Evolutionary conservation across 176 grass and related monocot genomes (phyloP), one percentile per base, ranked within the genome.

Genomic region (Tuctoria greenei): DNA sequence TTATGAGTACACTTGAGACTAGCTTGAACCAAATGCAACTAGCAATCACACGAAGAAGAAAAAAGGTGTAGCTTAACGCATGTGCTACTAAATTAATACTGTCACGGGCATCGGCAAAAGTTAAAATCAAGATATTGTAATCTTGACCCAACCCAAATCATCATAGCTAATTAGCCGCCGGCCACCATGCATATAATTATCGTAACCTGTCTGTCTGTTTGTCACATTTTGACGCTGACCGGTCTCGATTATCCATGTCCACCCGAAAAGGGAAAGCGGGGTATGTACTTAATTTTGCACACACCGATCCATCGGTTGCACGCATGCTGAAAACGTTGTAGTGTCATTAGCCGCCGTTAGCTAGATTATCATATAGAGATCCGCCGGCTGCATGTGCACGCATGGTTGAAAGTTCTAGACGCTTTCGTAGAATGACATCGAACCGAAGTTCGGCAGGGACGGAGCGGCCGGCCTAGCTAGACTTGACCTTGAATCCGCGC

Each of bases 401-500:
- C 23, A 58, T 13, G 23, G 23, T 26, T 58, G 23, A 58, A 58
- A 26, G 10, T 58, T 58, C 55, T 58, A 58, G 23, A 58, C 10
- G 55, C 25, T 23, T 25, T 21, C 51, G 20, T 21, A 2, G 51
- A 26, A 58, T 58, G 26, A 58, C 25, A 58, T 58, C 10, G 55
- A 58, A 26, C 55, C 12, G 12, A 26, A 18, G 55, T 58, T 58
- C 0, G 55, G 55, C 55, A 58, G 55, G 55, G 3, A 54, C 46
- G 46, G 46, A 40, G 42, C n/a, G 21, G 10, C 21, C 54, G 9
- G 55, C 4, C 55, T 58, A 31, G n/a, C n/a, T 31, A 25, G 55
- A 58, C 55, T 58, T 58, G 55, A 58, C 55, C 55, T 58, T 58
- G 55, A 58, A 56, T 56, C 52, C 20, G 50, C 46, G 12, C 45